Base-by-base conservation (phyloP, 202 grass and related monocot genomes). In the Setaria italica region DNA sequence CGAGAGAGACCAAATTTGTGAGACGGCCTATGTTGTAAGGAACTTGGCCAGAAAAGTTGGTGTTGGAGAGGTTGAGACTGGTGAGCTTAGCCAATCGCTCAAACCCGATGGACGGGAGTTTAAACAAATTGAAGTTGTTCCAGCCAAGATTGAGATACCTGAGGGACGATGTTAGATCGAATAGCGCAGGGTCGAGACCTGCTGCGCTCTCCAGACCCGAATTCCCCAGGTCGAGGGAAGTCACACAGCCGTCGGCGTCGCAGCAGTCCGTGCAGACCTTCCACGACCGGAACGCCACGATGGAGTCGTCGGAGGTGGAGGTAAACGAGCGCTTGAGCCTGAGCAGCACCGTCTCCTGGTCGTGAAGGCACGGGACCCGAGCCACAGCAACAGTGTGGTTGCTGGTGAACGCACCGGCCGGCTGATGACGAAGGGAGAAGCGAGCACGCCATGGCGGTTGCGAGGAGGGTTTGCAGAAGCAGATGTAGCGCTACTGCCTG, bases 31-130 rank as follows among this genome's bases (percentile, higher is more conserved):
- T 88, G 83, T 10, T 39, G 8, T 9, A n/a, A 0, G 92, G 89
- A 0, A 94, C 62, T 57, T 74, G 72, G 16, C 78, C 92, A 4
- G 19, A 3, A n/a, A 91, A 86, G 9, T 70, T 80, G 0, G 81
- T 16, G 72, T n/a, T 49, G 45, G 92, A 90, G 74, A 94, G 80
- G 50, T 94, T 91, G 16, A 94, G 87, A 25, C 56, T 30, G 53
- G 46, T 83, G 46, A 94, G 73, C 59, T 89, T 67, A 13, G 79
- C 16, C 1, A 94, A 76, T 56, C 13, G 37, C 25, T 89, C 87
- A 17, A 94, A 94, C 6, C 87, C 78, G 2, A 20, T 53, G 37
- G 59, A 25, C 2, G 77, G 77, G 9, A 94, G 60, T 2, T 57
- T 2, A 14, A 78, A 46, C 59, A 2, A 3, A 1, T 43, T 4